Evolutionary conservation across 176 grass and related monocot genomes (phyloP).

Genomic region (Oryza meyeriana): DNA sequence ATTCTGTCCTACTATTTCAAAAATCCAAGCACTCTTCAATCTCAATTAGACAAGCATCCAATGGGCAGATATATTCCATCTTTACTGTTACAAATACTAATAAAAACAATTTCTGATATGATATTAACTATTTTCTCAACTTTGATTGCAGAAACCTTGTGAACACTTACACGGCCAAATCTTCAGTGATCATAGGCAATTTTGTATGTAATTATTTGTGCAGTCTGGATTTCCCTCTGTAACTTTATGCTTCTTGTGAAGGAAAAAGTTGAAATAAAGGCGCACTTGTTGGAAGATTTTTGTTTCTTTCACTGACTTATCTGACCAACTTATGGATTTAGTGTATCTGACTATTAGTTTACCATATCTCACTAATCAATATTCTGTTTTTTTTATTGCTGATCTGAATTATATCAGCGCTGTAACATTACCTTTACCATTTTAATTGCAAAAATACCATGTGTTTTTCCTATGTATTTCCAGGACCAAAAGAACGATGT

Average conservation of each 20-base stretch:
- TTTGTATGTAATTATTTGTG: constrained; percentile 51
- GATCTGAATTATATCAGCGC: neutral
- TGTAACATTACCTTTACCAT: neutral
- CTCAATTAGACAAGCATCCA: neutral
- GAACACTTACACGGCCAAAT: neutral
- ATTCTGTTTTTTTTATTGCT: neutral
- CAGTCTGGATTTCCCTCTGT: constrained; percentile 8
- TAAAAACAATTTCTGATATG: constrained; percentile 2
- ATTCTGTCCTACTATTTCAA: neutral
- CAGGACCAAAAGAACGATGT: neutral
- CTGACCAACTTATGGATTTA: neutral
- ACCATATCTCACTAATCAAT: neutral
- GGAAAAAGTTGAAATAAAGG: constrained; percentile 31
- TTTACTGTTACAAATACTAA: constrained; percentile 1
- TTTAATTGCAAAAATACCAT: neutral
- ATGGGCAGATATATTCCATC: neutral
- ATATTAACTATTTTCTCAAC: constrained; percentile 25
- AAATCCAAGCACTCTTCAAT: neutral
- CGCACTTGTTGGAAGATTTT: constrained; percentile 7
- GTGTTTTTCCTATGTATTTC: neutral
- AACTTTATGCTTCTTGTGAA: neutral
- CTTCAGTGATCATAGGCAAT: constrained; percentile 28
- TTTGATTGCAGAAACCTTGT: constrained; percentile 47
- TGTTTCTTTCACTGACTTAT: neutral
- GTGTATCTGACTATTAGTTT: neutral